phyloP scores from a whole-genome alignment of 2,329 filamentous ascomycete species.

The Curvularia verruculosa region DNA sequence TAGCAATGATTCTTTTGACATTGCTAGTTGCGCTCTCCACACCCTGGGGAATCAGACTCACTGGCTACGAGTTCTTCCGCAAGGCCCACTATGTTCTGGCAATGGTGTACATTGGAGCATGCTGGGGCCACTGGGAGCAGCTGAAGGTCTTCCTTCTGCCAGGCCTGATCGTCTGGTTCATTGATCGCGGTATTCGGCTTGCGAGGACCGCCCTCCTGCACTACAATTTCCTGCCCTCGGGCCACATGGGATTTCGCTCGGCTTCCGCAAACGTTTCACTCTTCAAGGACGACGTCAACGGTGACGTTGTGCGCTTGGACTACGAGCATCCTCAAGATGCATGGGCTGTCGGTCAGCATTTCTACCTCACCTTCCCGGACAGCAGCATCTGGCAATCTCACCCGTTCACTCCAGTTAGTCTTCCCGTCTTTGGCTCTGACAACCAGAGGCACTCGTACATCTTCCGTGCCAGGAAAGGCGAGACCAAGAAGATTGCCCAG shows the following conservation, averaged over 20 bases:
- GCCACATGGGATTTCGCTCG: conserved; percentile 40
- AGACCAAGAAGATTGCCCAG: conserved; percentile 43
- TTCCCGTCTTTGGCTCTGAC: conserved; percentile 31
- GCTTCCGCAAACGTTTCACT: conserved; percentile 36
- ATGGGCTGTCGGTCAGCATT: conserved; percentile 73
- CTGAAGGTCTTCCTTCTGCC: conserved; percentile 55
- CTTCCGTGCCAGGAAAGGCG: conserved; percentile 44
- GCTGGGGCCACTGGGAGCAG: conserved; percentile 75
- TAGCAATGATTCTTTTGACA: conserved; percentile 69
- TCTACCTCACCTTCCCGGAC: conserved; percentile 71
- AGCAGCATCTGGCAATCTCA: conserved; percentile 74
- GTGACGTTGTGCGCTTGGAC: conserved; percentile 65
- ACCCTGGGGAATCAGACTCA: conserved; percentile 65
- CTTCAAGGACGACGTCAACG: conserved; percentile 53
- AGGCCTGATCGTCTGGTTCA: conserved; percentile 66
- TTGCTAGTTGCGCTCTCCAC: conserved; percentile 67
- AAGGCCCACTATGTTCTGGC: conserved; percentile 76
- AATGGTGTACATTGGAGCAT: conserved; percentile 75
- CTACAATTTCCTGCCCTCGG: conserved; percentile 46
- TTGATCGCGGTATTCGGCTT: conserved; percentile 67
- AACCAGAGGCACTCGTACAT: conserved; percentile 43
- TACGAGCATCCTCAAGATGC: conserved; percentile 65
- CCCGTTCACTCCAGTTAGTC: conserved; percentile 61
- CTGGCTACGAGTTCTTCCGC: conserved; percentile 79
- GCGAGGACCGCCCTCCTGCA: conserved; percentile 67